Conservation (phyloP, 495 filamentous ascomycete species). For the Trichocladium uniseriatum region DNA sequence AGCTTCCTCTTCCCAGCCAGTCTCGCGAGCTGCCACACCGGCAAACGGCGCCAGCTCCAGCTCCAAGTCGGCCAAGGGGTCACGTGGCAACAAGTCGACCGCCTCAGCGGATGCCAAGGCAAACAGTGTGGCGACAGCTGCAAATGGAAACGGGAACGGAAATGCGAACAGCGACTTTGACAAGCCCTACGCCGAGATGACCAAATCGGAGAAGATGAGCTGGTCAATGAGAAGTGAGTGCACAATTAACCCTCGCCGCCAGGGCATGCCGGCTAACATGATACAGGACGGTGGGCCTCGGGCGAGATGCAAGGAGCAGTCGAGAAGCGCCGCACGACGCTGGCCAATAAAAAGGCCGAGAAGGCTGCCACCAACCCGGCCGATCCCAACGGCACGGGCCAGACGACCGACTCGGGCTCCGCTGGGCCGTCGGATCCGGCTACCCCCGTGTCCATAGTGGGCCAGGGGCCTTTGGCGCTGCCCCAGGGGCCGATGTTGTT, state of each 20-base stretch:
- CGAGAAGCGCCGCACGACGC: slow-evolving; percentile 40
- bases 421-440: slow-evolving; percentile 13
- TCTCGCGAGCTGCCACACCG: slow-evolving; percentile 17
- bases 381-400: neutral
- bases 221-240: slow-evolving; percentile 41
- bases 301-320: slow-evolving; percentile 42
- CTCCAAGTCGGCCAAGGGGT: slow-evolving; percentile 13
- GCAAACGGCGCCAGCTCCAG: slow-evolving; percentile 10
- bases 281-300: slow-evolving; percentile 39
- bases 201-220: slow-evolving; percentile 46
- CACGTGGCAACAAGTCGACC: slow-evolving; percentile 10
- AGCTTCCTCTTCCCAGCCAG: slow-evolving; percentile 1
- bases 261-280: slow-evolving; percentile 11
- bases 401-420: slow-evolving; percentile 10
- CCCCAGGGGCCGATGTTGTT: slow-evolving; percentile 1
- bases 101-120: neutral
- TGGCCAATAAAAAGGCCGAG: slow-evolving; percentile 40
- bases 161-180: slow-evolving; percentile 9
- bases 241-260: neutral
- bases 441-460: slow-evolving; percentile 5
- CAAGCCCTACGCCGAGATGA: slow-evolving; percentile 42
- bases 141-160: slow-evolving; percentile 4
- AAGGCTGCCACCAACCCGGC: slow-evolving; percentile 11
- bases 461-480: slow-evolving; percentile 3
- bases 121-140: neutral